Percentiles rank a stretch among this genome's conserved stretches.
phyloP scores from a whole-genome alignment of 2,329 filamentous ascomycete species.

The Cordyceps tenuipes region DNA sequence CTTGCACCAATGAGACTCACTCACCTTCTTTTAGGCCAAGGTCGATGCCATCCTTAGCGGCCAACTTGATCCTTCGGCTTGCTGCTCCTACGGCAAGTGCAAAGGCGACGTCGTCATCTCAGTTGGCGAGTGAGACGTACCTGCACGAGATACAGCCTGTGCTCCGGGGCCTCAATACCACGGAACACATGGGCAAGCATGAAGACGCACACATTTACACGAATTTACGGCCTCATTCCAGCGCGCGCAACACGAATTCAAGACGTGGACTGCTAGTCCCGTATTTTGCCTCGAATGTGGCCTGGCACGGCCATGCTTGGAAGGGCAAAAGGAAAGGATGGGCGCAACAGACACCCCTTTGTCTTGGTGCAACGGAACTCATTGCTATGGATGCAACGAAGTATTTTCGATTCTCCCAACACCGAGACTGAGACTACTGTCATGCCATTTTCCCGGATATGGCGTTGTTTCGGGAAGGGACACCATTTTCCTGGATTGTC shows the following conservation, averaged over 20 bases:
- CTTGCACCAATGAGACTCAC: background rate
- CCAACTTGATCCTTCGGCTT: constrained; percentile 37
- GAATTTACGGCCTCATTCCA: background rate
- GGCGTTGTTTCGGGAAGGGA: background rate
- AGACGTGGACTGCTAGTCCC: background rate
- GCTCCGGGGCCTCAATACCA: background rate
- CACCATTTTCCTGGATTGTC: background rate
- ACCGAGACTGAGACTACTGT: background rate
- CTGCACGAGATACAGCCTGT: background rate
- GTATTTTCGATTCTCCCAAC: background rate
- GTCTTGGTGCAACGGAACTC: background rate
- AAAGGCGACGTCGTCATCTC: constrained; percentile 41
- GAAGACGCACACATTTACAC: background rate
- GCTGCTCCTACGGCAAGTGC: constrained; percentile 47
- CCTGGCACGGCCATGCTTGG: background rate
- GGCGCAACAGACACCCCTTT: background rate
- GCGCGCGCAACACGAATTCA: background rate
- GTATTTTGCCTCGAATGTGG: background rate
- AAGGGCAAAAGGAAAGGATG: background rate
- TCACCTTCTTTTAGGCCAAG: constrained; percentile 19
- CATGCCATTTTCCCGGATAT: background rate
- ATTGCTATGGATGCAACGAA: background rate
- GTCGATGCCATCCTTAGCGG: constrained; percentile 39
- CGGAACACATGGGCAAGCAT: background rate
- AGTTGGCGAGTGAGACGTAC: constrained; percentile 26